Evolutionary conservation across 352 stramenopile genomes (phyloP), one percentile per base, ranked within the genome.

Genomic region (Elongisporangium prolatum): DNA sequence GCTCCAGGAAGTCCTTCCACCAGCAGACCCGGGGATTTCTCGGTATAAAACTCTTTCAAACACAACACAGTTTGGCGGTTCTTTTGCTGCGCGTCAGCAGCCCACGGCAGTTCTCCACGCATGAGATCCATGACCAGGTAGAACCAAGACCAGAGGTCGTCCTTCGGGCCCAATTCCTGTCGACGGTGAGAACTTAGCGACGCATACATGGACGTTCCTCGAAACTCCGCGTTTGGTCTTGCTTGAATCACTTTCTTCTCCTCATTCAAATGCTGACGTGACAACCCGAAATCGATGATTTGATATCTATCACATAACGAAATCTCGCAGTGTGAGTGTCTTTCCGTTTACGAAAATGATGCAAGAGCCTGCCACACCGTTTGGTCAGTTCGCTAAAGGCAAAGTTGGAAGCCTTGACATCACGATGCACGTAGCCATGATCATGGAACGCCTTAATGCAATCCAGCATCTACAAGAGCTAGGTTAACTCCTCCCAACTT

Each of bases 331-430:
- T 40, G 28, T 40, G 28, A 40, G 28, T 40, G 9, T 40, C 1
- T 6, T 9, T 2, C 28, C 28, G 14, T 14, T 40, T 40, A 13
- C 28, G 9, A 9, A 9, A 40, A 8, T 5, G 8, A 40, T 14
- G 25, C 28, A 40, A 13, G 28, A 14, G 28, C 8, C 28, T 14
- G 14, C 9, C 28, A 2, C 28, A 40, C 5, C 68, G 65, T 14
- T 69, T 72, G 13, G 53, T 24, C 48, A 68, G 44, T 40, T 74
- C 68, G 24, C 71, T 84, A 10, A 93, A 65, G 13, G 84, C 87
- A 65, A 96, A 95, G 57, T 96, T 96, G 18, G 85, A 94, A 16
- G 88, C 85, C 64, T 96, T 96, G 60, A 96, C 89, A 64, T 96
- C 88, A 9, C 86, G 83, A 57, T 96, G 88, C 18, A 96, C 83